Evolutionary conservation across 2,329 filamentous ascomycete genomes (phyloP).

Genomic region (Pestalotiopsis sp.): DNA sequence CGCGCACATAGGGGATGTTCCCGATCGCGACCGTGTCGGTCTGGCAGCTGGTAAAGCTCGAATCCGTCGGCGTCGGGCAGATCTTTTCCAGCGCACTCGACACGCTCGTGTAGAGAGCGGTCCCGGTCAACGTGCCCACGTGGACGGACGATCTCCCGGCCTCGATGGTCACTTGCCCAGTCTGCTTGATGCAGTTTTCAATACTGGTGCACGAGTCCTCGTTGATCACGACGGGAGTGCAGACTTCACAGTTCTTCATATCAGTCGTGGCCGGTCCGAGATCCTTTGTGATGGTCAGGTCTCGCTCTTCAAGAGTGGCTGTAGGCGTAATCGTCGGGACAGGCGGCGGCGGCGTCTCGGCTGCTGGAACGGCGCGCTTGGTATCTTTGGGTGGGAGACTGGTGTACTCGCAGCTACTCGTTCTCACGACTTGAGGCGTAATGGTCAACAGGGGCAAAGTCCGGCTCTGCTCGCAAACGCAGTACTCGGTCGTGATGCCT

Average conservation of each 20-base stretch:
- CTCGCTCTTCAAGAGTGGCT: slow-evolving; percentile 17
- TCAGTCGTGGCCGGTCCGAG: slow-evolving; percentile 12
- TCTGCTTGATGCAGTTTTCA: slow-evolving; percentile 14
- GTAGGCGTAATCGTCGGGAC: slow-evolving; percentile 8
- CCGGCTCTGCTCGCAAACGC: slow-evolving; percentile 14
- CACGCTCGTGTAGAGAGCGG: slow-evolving; percentile 15
- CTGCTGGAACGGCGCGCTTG: slow-evolving; percentile 9
- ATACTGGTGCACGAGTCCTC: slow-evolving; percentile 17
- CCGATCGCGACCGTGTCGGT: slow-evolving; percentile 13
- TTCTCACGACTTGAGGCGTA: slow-evolving; percentile 13
- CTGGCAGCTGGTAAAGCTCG: slow-evolving; percentile 13
- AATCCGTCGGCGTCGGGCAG: slow-evolving; percentile 14
- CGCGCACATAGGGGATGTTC: slow-evolving; percentile 9
- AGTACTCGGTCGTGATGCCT: slow-evolving; percentile 15
- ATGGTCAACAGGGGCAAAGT: slow-evolving; percentile 17
- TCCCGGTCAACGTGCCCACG: slow-evolving; percentile 16
- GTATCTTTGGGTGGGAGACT: slow-evolving; percentile 15
- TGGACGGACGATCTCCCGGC: slow-evolving; percentile 18
- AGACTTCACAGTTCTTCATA: slow-evolving; percentile 13
- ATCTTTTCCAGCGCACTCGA: slow-evolving; percentile 15
- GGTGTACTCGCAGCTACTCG: slow-evolving; percentile 15
- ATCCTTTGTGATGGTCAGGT: slow-evolving; percentile 21
- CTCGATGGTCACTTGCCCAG: slow-evolving; percentile 17
- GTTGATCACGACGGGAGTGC: slow-evolving; percentile 17
- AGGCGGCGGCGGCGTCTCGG: neutral